Evolutionary conservation across 2,329 filamentous ascomycete genomes (phyloP), one percentile per base, ranked within the genome.

Genomic region (Sclerotinia nivalis): DNA sequence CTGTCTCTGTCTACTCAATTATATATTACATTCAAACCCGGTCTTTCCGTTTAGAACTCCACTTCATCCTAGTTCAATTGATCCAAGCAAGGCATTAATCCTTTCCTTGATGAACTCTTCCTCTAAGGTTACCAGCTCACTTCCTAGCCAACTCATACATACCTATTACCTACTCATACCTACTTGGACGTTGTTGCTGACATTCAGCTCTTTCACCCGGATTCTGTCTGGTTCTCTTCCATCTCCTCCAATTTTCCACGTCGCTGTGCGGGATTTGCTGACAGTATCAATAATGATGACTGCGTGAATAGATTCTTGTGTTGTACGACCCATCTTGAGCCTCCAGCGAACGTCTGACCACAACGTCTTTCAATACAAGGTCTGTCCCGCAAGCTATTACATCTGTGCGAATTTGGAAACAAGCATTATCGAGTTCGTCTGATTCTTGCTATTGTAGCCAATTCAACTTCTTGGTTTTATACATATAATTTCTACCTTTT

Each of bases 311-410:
- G 31, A 49, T 47, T 65, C 68, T 66, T 58, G 61, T 49, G 31
- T 62, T 69, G 67, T 60, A 62, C 65, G 31, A 69, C 71, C 59
- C 69, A 61, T 71, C 56, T 67, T 69, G 69, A 73, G 72, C 68
- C 72, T 72, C 66, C 61, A 40, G 47, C 61, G 25, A 66, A 59
- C 28, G 28, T 31, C 52, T 67, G 40, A 68, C 52, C 52, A 37
- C 31, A 49, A 60, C 13, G 43, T 34, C 43, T 43, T 25, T 60
- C 47, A 50, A 22, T 56, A 45, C 28, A 66, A 58, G 28, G 18
- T 31, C 31, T 58, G 20, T 60, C 45, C 22, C 54, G 22, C 54
- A 40, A 60, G 45, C 22, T 49, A 40, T 49, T 28, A 43, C 31
- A 60, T 28, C 28, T 28, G 43, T 68, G 54, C 43, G 43, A 68